These are phyloP conservation scores for Lyophyllum semitale DNA, from an alignment of 768 basidiomycete species.

Conservation along the genomic window DNA sequence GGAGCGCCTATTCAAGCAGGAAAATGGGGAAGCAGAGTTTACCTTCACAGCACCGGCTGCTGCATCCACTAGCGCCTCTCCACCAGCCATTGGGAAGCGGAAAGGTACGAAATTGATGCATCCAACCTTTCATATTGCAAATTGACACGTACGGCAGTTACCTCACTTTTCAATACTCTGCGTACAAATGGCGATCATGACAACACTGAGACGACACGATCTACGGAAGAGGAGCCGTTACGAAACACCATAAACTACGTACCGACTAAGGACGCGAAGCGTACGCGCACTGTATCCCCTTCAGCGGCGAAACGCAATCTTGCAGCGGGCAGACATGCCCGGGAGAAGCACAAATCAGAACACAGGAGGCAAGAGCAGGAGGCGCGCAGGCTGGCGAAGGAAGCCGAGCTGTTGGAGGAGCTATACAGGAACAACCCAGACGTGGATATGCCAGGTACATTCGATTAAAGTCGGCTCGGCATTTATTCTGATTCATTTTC, in stretches of 20 bases:
- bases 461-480: neutral
- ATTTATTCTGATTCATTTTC: neutral
- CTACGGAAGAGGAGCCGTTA: conserved; percentile 31
- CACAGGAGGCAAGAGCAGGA: conserved; percentile 40
- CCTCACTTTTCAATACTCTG: conserved; percentile 35
- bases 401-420: conserved; percentile 42
- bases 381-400: conserved; percentile 36
- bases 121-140: neutral
- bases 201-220: conserved; percentile 15
- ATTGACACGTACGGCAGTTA: conserved; percentile 23
- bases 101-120: conserved; percentile 39
- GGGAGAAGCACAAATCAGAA: conserved; percentile 43
- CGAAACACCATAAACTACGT: conserved; percentile 33
- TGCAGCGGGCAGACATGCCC: conserved; percentile 35
- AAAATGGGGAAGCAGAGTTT: conserved; percentile 17
- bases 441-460: conserved; percentile 21
- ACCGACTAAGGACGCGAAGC: conserved; percentile 41
- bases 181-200: conserved; percentile 34
- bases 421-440: conserved; percentile 38
- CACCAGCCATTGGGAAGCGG: conserved; percentile 40
- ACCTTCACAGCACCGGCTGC: conserved; percentile 4
- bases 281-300: conserved; percentile 53
- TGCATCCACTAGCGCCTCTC: conserved; percentile 22
- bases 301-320: conserved; percentile 37
- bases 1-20: conserved; percentile 22